phyloP scores from a whole-genome alignment of 371 early-diverging fungal species.

The Mycotypha africana region DNA sequence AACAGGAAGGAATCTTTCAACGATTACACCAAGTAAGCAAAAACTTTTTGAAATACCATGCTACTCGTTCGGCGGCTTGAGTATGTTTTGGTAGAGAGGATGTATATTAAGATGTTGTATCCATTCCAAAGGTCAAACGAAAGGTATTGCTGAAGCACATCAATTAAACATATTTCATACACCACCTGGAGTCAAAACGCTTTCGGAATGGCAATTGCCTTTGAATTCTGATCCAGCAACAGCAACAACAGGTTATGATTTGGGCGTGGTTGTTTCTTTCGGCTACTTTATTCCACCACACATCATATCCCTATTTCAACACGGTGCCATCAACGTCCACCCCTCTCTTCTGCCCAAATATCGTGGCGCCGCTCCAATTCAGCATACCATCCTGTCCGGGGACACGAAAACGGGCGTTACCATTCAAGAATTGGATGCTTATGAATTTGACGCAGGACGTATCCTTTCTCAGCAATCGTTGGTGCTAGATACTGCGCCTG shows the following conservation, averaged over 20 bases:
- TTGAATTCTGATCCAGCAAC: constrained; percentile 8
- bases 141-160: constrained; percentile 35
- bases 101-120: not conserved
- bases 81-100: no score
- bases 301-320: constrained; percentile 60
- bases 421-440: constrained; percentile 77
- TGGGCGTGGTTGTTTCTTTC: constrained; percentile 93
- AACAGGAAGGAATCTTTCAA: constrained; percentile 40
- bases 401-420: constrained; percentile 81
- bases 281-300: constrained; percentile 81
- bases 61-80: no score
- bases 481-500: constrained; percentile 4
- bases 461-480: constrained; percentile 67
- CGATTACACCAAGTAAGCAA: constrained; percentile 28
- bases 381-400: constrained; percentile 77
- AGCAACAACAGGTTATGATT: constrained; percentile 50
- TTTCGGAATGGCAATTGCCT: constrained; percentile 30
- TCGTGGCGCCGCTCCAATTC: constrained; percentile 92
- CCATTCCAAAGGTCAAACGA: constrained; percentile 24
- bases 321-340: constrained; percentile 83
- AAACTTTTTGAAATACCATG: not conserved
- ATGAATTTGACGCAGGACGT: constrained; percentile 81
- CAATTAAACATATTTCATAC: constrained; percentile 24
- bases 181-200: constrained; percentile 16
- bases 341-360: constrained; percentile 86